These are phyloP conservation scores for Sutorius australiensis DNA, from an alignment of 768 basidiomycete species.

Conservation along the genomic window DNA sequence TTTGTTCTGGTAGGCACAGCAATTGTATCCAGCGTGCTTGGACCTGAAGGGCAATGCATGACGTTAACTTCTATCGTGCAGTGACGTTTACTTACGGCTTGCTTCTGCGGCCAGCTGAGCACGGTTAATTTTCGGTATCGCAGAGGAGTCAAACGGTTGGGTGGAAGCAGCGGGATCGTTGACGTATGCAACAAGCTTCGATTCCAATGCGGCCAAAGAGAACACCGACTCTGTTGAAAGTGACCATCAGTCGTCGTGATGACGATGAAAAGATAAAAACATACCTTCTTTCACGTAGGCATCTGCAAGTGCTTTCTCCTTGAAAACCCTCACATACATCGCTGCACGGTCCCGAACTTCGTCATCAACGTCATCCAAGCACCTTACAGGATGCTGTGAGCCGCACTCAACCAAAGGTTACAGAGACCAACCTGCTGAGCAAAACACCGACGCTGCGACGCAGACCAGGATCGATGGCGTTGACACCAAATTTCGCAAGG, in stretches of 20 bases:
- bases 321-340: conserved; percentile 83
- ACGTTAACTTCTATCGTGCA: conserved; percentile 9
- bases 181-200: conserved; percentile 91
- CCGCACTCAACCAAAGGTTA: background rate
- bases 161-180: conserved; percentile 69
- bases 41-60: conserved; percentile 45
- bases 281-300: conserved; percentile 90
- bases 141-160: conserved; percentile 78
- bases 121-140: conserved; percentile 92
- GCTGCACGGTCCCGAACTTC: conserved; percentile 98
- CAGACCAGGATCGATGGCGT: conserved; percentile 71
- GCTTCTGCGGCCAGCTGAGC: conserved; percentile 87
- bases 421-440: conserved; percentile 61
- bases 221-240: conserved; percentile 77
- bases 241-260: background rate
- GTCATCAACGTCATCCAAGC: conserved; percentile 97
- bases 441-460: conserved; percentile 86
- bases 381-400: conserved; percentile 44
- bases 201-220: conserved; percentile 84
- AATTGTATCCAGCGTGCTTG: conserved; percentile 83
- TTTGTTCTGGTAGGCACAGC: conserved; percentile 61
- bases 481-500: conserved; percentile 95
- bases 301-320: conserved; percentile 75
- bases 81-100: conserved; percentile 55
- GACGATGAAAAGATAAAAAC: conserved; percentile 12